Percentiles rank a stretch among this genome's conserved stretches.
Conservation (phyloP, 2,329 filamentous ascomycete genomes). For the Colletotrichum shisoi region DNA sequence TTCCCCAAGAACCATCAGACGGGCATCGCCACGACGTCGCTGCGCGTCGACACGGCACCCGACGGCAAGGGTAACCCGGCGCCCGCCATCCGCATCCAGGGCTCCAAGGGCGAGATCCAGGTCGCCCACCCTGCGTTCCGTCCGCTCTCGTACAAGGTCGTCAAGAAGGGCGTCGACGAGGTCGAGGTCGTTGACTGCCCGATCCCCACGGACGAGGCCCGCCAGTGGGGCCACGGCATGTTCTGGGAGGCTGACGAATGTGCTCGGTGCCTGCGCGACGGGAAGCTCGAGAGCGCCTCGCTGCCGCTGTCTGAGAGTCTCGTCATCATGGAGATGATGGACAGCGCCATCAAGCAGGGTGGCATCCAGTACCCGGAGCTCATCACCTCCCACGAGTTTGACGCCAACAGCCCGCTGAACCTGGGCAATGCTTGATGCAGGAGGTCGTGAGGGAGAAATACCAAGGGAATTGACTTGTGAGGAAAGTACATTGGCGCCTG, state of each 20-base stretch:
- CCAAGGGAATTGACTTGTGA: neutral
- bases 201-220: slow-evolving; percentile 59
- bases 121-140: slow-evolving; percentile 76
- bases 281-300: slow-evolving; percentile 75
- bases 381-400: slow-evolving; percentile 66
- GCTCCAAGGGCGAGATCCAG: slow-evolving; percentile 81
- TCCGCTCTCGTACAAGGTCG: slow-evolving; percentile 70
- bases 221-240: slow-evolving; percentile 76
- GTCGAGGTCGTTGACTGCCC: slow-evolving; percentile 62
- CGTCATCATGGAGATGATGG: slow-evolving; percentile 80
- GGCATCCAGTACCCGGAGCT: slow-evolving; percentile 62
- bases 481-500: neutral
- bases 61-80: slow-evolving; percentile 65
- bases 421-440: slow-evolving; percentile 52
- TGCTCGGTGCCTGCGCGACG: slow-evolving; percentile 76
- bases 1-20: slow-evolving; percentile 75
- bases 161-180: slow-evolving; percentile 61
- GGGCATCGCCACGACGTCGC: slow-evolving; percentile 73
- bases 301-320: slow-evolving; percentile 80
- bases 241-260: slow-evolving; percentile 88
- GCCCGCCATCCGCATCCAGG: slow-evolving; percentile 80
- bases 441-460: neutral
- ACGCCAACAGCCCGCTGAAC: slow-evolving; percentile 68
- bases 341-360: slow-evolving; percentile 62
- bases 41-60: slow-evolving; percentile 69